Base-by-base conservation (phyloP, 192 early-diverging fungal species). In the Coemansia sp. region DNA sequence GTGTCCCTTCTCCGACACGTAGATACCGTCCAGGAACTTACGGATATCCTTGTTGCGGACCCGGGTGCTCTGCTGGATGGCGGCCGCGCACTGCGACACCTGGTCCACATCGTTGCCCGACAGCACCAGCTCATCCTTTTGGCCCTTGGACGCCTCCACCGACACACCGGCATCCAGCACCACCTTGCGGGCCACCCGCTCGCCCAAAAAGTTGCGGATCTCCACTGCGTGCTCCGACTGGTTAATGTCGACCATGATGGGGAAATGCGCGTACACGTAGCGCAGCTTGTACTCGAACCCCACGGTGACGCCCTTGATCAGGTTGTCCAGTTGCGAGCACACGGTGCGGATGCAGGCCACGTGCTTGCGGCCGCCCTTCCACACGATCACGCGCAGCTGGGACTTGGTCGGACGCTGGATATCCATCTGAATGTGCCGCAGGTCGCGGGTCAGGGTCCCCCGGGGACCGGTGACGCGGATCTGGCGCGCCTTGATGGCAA, bases 1-100 rank as follows among this genome's bases (percentile, higher is more conserved):
- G 57, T 57, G 74, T 28, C 71, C 80, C 86, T 87, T 91, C 79
- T 88, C 84, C 58, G 90, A 93, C 52, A 95, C 87, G 86, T 93
- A 95, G 86, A 95, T 85, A 90, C 92, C 92, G 80, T 95, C 92
- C 71, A 95, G 82, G 87, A 95, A 93, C 86, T 98, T 98, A 84
- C 95, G 91, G 85, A 98, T 98, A 95, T 98, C 95, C 90, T 98
- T 98, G 85, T 94, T 94, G 80, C 87, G 90, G 77, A 93, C 94
- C 42, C 83, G 79, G 64, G 84, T 87, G 62, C 91, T 84, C 80
- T 96, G 94, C 79, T 96, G 92, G 80, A 98, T 98, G 64, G 84
- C 80, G 43, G 95, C 95, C 75, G 95, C 90, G 55, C 90, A 92
- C 81, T 96, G 91, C 35, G 94, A 96, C 40, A 98, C 95, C 79